Evolutionary conservation across 768 basidiomycete genomes (phyloP), one percentile per base, ranked within the genome.

Genomic region (Calocybe gangraenosa): DNA sequence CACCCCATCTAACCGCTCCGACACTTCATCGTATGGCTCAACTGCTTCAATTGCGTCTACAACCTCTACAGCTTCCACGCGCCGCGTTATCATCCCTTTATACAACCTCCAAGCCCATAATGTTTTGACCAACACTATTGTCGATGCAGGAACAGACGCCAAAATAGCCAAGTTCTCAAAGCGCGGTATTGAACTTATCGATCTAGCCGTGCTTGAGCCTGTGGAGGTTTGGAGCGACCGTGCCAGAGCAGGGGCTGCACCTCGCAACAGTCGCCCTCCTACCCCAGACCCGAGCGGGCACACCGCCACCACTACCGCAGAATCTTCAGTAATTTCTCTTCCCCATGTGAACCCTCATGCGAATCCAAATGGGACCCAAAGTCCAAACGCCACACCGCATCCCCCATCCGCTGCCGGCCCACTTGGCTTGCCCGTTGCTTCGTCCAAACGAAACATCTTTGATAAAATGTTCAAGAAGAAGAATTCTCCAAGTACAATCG

Each of bases 51-150:
- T 71, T 50, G 50, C 68, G 10, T 71, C 70, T 20, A 55, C 66
- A 15, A 51, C 62, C 8, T 67, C 68, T 11, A 63, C 71, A 1
- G 61, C 74, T 3, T 74, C 78, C 9, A 69, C 70, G 21, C 72
- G 86, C n/a, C 75, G 87, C 47, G 81, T 77, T 61, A 92, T 92
- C 58, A 82, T 92, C 45, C 89, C 91, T 0, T 68, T 93, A 2
- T 91, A 92, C 65, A 92, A 92, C 57, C 75, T 94, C 17, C 84
- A 87, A 48, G 89, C 89, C 0, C 91, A 94, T 62, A 86, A 89
- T 50, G 86, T 93, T 40, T 74, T 92, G 74, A 82, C 88, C 10
- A 93, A 92, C 55, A 79, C 81, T 28, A 83, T 93, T 44, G 77
- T 89, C 21, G 91, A 93, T 58, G 91, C 91, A 0, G 91, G 91